Percentiles rank a stretch among this genome's conserved stretches.
Evolutionary conservation across 768 basidiomycete genomes (phyloP).

Genomic region (Phlegmacium glaucopus): DNA sequence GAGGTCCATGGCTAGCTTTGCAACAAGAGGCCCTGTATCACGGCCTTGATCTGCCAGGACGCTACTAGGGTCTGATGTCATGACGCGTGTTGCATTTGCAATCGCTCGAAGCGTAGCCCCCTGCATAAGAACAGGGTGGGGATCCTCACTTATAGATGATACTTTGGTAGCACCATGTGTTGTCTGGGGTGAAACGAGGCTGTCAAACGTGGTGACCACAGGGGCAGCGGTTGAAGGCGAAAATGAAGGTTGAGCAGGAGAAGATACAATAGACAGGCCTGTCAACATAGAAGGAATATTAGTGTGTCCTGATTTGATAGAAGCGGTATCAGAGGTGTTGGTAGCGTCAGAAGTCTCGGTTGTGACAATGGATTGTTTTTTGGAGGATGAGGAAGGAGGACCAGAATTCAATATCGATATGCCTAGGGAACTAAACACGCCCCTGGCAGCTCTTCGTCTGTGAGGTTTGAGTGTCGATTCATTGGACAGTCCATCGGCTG

Average conservation of each 20-base stretch:
- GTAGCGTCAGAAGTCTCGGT: conserved; percentile 38
- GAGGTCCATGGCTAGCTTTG: conserved; percentile 61
- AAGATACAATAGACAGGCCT: conserved; percentile 30
- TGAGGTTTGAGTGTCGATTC: conserved; percentile 12
- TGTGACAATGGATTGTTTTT: conserved; percentile 17
- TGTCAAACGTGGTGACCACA: conserved; percentile 39
- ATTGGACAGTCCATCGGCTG: conserved; percentile 10
- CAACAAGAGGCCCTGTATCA: conserved; percentile 60
- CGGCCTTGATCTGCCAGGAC: conserved; percentile 69
- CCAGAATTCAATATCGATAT: conserved; percentile 62
- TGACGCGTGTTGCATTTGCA: conserved; percentile 80
- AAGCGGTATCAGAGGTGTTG: conserved; percentile 13
- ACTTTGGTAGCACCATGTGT: conserved; percentile 13
- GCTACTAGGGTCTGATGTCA: conserved; percentile 75
- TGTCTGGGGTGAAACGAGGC: conserved; percentile 14
- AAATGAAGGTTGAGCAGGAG: conserved; percentile 38
- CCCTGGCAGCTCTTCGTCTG: conserved; percentile 49
- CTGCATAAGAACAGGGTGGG: conserved; percentile 36
- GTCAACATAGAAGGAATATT: conserved; percentile 14
- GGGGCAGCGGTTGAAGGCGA: conserved; percentile 39
- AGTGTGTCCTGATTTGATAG: conserved; percentile 10
- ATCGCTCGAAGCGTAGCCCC: conserved; percentile 74
- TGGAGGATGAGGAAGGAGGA: conserved; percentile 19
- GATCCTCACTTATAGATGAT: conserved; percentile 23
- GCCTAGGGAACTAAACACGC: conserved; percentile 70